Base-by-base conservation (phyloP, 2,329 filamentous ascomycete species). In the Lithohypha guttulata region DNA sequence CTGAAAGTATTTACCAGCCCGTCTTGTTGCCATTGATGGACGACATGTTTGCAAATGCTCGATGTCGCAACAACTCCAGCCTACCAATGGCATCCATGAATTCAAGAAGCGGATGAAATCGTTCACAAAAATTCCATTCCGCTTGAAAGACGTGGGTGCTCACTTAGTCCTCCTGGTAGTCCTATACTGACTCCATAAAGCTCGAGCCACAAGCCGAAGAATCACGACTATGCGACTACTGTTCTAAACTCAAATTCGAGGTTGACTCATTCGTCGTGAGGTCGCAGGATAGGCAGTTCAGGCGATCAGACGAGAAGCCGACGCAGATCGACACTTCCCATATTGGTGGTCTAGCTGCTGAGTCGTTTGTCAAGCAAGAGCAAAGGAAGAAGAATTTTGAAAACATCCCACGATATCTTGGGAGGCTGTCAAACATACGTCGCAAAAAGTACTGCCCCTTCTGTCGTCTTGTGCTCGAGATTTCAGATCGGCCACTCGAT, bases 171-270 rank as follows among this genome's bases (percentile, higher is more conserved):
- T n/a, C n/a, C n/a, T n/a, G n/a, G n/a, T n/a, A n/a, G n/a, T n/a
- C n/a, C n/a, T n/a, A 6, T 35, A 15, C 33, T 35, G 27, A 35
- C 15, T 7, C n/a, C 13, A 14, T 4, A 27, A 35, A 35, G 35
- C 26, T 13, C 10, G n/a, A 39, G 9, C n/a, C 41, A 2, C 23
- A 30, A 15, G 44, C 43, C 17, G 42, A 44, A 41, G 34, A 49
- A 32, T 50, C 49, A 29, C 45, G 44, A 31, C 42, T 50, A 9
- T 52, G 49, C 41, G 49, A 52, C 20, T 47, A 35, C 10, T 52
- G 49, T 29, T 32, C 36, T 10, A 40, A 36, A 10, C 42, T 52
- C 6, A 48, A 49, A 25, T 41, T 52, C 5, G 42, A 34, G 28
- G 42, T 50, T 33, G 46, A 50, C 18, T 49, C 49, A 1, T 52